Base-by-base conservation (phyloP, 306 rosid genomes). In the Casuarina equisetifolia region DNA sequence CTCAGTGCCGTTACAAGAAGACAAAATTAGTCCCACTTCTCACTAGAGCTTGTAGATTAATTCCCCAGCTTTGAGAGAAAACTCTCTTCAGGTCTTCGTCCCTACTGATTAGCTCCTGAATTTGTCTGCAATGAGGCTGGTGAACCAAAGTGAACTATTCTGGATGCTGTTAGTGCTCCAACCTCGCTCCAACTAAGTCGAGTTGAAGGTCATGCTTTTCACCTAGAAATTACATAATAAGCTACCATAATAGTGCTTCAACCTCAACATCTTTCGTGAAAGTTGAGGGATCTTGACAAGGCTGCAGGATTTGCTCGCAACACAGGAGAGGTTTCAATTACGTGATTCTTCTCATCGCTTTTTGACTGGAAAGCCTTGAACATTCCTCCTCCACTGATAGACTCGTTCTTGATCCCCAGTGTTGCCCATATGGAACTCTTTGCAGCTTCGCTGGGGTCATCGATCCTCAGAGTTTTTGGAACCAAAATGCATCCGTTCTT, bases 371-470 rank as follows among this genome's bases (percentile, higher is more conserved):
- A 90, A 71, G 89, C 90, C 88, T 90, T 90, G 16, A 89, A 90
- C 90, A 91, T 79, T 12, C 91, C 85, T 69, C 81, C 83, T 17
- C 89, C 90, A 62, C 80, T 83, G 67, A 67, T 44, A 45, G 93
- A 78, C 74, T 93, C 98, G 54, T 93, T 91, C 88, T 91, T 90
- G 43, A 94, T 91, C 74, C 98, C 98, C 36, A 94, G 96, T 38
- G 98, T 91, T 42, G 90, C 88, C 98, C 98, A 90, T 71, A 94
- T 91, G 4, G 98, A 94, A 76, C 98, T 94, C 94, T 87, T 94
- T 20, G 97, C 97, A 78, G 98, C 97, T 69, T 94, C 98, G 19
- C 72, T 84, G 3, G 97, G 98, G 69, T 94, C 96, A 79, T 87
- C 96, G n/a, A 94, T 86, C 87, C 98, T 81, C 25, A 94, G 83